A percentile compares a stretch with the other conserved stretches of the same genome.
Conservation (phyloP, 2,329 filamentous ascomycete genomes). For the Paracoccidioides lutzii region DNA sequence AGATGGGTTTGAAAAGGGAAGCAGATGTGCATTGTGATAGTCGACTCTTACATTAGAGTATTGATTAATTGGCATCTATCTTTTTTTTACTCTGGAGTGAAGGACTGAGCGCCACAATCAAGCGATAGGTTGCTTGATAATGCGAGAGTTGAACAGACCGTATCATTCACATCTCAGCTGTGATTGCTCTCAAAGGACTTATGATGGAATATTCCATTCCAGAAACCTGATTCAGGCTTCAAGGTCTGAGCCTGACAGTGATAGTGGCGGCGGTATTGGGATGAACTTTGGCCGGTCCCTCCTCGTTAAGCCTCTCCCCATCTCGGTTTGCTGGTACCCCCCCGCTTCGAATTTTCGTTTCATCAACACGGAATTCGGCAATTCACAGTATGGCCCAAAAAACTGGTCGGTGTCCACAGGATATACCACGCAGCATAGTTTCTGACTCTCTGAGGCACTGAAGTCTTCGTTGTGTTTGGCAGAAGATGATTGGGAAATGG, state of each 20-base stretch:
- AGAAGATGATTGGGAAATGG: background rate
- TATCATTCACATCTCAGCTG: background rate
- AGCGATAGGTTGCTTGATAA: background rate
- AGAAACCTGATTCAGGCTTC: background rate
- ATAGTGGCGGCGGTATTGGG: slow-evolving; percentile 4
- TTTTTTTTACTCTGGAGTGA: too few species aligned
- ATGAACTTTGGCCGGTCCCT: background rate
- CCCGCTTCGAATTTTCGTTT: slow-evolving; percentile 1
- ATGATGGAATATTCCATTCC: background rate
- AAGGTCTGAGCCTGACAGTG: background rate
- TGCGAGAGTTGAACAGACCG: background rate
- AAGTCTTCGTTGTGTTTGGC: background rate
- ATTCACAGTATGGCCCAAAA: background rate
- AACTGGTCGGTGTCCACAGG: background rate
- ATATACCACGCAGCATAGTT: background rate
- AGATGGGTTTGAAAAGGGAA: too few species aligned
- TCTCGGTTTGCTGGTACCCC: background rate
- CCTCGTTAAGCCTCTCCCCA: background rate
- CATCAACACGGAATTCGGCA: background rate
- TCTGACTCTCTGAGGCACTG: background rate
- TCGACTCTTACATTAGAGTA: too few species aligned
- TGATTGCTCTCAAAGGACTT: background rate
- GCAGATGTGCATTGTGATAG: too few species aligned
- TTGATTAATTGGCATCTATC: too few species aligned
- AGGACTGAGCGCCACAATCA: too few species aligned